Conservation (phyloP, 1,284 basidiomycete species). For the Boletellus deceptivus region DNA sequence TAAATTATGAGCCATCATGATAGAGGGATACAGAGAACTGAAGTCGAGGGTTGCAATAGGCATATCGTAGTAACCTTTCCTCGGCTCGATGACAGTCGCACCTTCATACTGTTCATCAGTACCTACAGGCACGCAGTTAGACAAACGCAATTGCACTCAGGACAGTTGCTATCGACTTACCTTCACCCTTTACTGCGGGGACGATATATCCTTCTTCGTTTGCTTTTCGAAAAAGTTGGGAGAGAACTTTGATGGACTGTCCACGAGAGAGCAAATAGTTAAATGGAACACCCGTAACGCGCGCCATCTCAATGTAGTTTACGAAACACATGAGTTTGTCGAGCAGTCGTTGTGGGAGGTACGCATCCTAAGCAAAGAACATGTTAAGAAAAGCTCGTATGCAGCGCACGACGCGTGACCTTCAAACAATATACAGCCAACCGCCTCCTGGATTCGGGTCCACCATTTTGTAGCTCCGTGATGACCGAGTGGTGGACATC, state of each 20-base stretch:
- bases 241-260: constrained; percentile 95
- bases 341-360: constrained; percentile 88
- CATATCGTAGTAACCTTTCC: constrained; percentile 89
- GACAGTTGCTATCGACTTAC: constrained; percentile 34
- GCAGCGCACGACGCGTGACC: constrained; percentile 41
- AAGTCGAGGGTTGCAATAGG: constrained; percentile 97
- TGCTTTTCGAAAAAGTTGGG: constrained; percentile 88
- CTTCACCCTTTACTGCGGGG: constrained; percentile 81
- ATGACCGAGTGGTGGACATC: constrained; percentile 97
- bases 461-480: constrained; percentile 94
- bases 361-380: constrained; percentile 71
- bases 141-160: background rate
- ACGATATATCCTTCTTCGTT: constrained; percentile 86
- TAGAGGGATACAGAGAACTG: constrained; percentile 94
- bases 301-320: constrained; percentile 94
- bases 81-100: constrained; percentile 95
- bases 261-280: constrained; percentile 89
- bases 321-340: constrained; percentile 98
- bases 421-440: constrained; percentile 96
- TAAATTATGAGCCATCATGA: constrained; percentile 99
- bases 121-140: constrained; percentile 43
- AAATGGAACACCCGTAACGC: constrained; percentile 97
- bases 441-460: constrained; percentile 83
- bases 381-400: constrained; percentile 1
- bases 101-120: constrained; percentile 95